Conservation (phyloP, 306 rosid genomes). For the Luffa acutangula region DNA sequence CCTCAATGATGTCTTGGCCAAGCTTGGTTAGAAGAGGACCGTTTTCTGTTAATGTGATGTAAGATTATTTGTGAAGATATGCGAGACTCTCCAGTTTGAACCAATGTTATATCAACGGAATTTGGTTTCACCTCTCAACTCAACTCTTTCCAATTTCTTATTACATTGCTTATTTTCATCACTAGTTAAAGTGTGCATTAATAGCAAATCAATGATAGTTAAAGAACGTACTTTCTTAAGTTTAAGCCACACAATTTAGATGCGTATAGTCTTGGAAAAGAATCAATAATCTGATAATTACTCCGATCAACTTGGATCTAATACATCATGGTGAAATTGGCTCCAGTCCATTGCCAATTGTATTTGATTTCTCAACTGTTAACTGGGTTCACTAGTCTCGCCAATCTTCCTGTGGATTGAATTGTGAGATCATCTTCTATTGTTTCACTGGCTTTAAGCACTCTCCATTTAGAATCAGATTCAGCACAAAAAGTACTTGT, state of each 20-base stretch:
- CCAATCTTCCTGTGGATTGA: not conserved
- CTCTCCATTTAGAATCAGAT: not conserved
- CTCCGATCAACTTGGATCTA: not conserved
- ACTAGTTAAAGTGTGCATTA: not conserved
- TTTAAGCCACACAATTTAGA: not conserved
- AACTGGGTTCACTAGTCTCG: not conserved
- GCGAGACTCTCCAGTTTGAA: constrained; percentile 1
- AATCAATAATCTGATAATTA: too few relatives aligned
- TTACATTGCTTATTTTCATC: not conserved
- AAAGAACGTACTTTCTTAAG: not conserved
- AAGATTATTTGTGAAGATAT: constrained; percentile 2
- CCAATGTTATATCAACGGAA: constrained; percentile 1
- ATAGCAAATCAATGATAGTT: not conserved
- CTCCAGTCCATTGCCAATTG: not conserved
- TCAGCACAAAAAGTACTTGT: not conserved
- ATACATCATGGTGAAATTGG: not conserved
- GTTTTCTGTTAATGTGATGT: not conserved
- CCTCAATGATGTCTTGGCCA: constrained; percentile 71
- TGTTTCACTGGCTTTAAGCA: not conserved
- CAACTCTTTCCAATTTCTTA: not conserved
- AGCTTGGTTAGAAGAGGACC: constrained; percentile 49
- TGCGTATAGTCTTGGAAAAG: not conserved
- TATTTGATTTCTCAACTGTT: not conserved
- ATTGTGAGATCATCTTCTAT: not conserved
- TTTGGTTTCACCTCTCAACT: constrained; percentile 6